Evolutionary conservation across 352 stramenopile species (phyloP).

Genomic region (Globisporangium takayamanum): DNA sequence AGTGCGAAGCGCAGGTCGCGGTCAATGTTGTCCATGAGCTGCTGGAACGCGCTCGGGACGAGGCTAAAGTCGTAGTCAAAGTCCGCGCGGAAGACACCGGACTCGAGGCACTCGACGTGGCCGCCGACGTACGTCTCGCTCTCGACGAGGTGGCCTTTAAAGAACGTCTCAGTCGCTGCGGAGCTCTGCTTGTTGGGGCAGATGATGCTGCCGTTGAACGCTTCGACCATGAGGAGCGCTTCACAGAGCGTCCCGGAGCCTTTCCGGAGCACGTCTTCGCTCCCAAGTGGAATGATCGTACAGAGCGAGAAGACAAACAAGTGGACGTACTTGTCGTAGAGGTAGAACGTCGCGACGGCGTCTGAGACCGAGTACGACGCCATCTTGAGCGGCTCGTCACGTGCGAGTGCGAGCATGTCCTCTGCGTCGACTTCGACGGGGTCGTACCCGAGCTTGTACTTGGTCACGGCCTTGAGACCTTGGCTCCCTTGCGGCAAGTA

Average conservation of each 20-base stretch:
- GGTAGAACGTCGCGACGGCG: constrained; percentile 99
- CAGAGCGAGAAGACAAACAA: constrained; percentile 99
- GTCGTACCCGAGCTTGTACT: constrained; percentile 99
- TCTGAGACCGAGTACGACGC: constrained; percentile 99
- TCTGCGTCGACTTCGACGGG: constrained; percentile 97
- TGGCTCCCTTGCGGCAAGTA: constrained; percentile 98
- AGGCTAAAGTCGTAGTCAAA: constrained; percentile 96
- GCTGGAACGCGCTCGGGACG: constrained; percentile 89
- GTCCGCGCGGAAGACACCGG: constrained; percentile 97
- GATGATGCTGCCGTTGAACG: constrained; percentile 93
- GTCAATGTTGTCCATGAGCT: constrained; percentile 97
- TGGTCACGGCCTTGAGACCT: constrained; percentile 98
- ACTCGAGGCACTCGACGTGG: constrained; percentile 99
- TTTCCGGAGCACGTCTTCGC: constrained; percentile 97
- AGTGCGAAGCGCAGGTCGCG: constrained; percentile 96
- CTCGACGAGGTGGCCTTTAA: constrained; percentile 95
- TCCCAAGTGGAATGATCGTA: constrained; percentile 97
- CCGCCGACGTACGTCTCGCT: constrained; percentile 99
- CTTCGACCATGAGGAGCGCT: constrained; percentile 98
- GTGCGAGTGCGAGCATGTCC: constrained; percentile 96
- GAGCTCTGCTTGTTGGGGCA: constrained; percentile 98
- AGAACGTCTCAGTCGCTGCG: constrained; percentile 63
- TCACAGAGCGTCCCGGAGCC: constrained; percentile 97
- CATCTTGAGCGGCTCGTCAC: constrained; percentile 95
- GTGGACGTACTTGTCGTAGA: constrained; percentile 99